Evolutionary conservation across 2,329 filamentous ascomycete species (phyloP).

Genomic region (Fonsecaea nubica): DNA sequence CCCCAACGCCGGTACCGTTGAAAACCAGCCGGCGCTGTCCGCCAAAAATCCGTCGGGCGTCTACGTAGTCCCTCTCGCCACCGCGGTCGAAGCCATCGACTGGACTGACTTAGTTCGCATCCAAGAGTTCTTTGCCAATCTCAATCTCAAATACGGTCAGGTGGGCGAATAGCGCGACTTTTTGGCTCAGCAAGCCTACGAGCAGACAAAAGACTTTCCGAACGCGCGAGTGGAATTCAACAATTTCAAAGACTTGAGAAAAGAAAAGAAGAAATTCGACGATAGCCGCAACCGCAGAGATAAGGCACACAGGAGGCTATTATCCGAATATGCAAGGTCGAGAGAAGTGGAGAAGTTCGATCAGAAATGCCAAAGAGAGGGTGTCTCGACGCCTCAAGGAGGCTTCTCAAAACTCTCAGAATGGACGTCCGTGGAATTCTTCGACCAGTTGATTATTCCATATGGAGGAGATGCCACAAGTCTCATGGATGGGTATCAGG

Average conservation of each 20-base stretch:
- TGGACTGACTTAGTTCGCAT: neutral
- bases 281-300: neutral
- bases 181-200: neutral
- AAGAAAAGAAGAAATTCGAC: neutral
- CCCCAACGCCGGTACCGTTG: neutral
- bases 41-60: neutral
- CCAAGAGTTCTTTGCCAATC: neutral
- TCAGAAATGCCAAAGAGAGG: neutral
- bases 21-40: neutral
- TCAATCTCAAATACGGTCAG: slow-evolving; percentile 1
- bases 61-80: neutral
- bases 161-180: neutral
- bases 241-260: neutral
- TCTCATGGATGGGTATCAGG: neutral
- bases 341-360: too few relatives aligned
- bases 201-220: neutral
- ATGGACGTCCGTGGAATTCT: neutral
- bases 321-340: neutral
- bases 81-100: neutral
- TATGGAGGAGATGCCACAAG: neutral
- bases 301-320: neutral
- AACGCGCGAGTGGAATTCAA: neutral
- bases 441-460: neutral
- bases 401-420: neutral
- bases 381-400: neutral